A percentile compares a stretch with the other conserved stretches of the same genome.
These are phyloP conservation scores for Eucalyptus sp. DNA, from an alignment of 345 rosid species.

Conservation along the genomic window DNA sequence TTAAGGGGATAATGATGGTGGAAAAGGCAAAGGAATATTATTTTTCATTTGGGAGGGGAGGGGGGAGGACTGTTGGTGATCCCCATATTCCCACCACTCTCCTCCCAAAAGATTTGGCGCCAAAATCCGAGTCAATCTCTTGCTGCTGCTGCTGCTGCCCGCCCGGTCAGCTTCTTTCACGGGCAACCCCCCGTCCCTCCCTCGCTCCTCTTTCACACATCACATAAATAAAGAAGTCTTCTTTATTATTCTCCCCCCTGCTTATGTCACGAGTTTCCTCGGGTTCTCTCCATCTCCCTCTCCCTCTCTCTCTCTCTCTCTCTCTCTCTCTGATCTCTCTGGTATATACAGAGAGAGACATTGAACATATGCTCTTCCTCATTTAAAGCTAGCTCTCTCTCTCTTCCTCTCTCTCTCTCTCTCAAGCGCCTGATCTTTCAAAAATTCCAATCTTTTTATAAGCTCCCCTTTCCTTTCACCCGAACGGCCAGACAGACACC, in stretches of 20 bases:
- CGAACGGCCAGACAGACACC: neutral
- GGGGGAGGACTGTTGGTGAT: neutral
- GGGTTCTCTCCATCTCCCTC: constrained; percentile 4
- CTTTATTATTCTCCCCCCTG: neutral
- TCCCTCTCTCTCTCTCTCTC: neutral
- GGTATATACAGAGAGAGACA: neutral
- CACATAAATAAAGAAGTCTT: neutral
- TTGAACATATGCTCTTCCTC: neutral
- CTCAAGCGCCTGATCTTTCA: too few relatives aligned
- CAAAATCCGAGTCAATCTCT: neutral
- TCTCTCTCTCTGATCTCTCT: neutral
- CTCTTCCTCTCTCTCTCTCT: neutral
- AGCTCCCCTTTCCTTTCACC: neutral
- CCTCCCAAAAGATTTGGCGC: neutral
- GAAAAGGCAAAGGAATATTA: neutral
- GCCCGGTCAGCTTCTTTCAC: neutral
- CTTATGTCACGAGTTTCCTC: constrained; percentile 23
- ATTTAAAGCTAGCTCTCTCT: neutral
- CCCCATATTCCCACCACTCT: neutral
- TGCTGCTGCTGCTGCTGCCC: neutral
- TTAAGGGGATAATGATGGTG: neutral
- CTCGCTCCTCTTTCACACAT: neutral
- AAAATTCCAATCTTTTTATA: neutral
- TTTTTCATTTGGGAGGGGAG: neutral
- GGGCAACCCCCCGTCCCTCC: neutral